Evolutionary conservation across 2,329 filamentous ascomycete species (phyloP), one percentile per base, ranked within the genome.

Genomic region (Neopestalotiopsis clavispora): DNA sequence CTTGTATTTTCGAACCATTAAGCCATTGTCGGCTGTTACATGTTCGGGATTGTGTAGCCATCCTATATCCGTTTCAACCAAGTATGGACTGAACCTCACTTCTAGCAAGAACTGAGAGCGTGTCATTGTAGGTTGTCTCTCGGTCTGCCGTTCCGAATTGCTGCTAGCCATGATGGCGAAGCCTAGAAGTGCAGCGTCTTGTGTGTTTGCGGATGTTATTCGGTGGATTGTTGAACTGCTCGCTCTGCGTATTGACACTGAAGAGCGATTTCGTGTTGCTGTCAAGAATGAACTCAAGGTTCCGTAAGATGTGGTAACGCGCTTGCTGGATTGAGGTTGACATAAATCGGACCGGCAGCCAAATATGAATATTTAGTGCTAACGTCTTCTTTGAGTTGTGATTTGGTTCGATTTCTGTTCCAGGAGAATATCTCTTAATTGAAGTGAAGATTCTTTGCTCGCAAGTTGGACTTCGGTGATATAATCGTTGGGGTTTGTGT

Each of bases 401-500:
- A 7, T 40, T 34, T 14, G 34, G 4, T 30, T 62, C 14, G 59
- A 28, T 4, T 62, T 42, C 13, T 28, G 23, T 28, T 28, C 23
- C 3, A 28, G 23, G 23, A 28, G 23, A 28, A 28, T 28, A 28
- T 3, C 23, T 28, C 23, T 28, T 28, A 28, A 28, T 28, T 28
- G 23, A 28, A 28, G 23, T 28, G 23, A 28, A 62, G 28, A 20
- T 63, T 32, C 57, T 68, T 58, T 10, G 66, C 66, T 28, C 20
- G 68, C 67, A 12, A 68, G 17, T 14, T 68, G 62, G n/a, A 70
- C 68, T 38, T 65, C 68, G 60, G 38, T 40, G 20, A 70, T 4
- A n/a, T 49, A 40, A 14, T 68, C 42, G 23, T 65, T 67, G n/a
- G 68, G 67, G 12, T 34, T 57, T 9, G 64, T 56, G 14, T 58